Conservation (phyloP, 257 asterid genomes). For the Solanum lignicaule region DNA sequence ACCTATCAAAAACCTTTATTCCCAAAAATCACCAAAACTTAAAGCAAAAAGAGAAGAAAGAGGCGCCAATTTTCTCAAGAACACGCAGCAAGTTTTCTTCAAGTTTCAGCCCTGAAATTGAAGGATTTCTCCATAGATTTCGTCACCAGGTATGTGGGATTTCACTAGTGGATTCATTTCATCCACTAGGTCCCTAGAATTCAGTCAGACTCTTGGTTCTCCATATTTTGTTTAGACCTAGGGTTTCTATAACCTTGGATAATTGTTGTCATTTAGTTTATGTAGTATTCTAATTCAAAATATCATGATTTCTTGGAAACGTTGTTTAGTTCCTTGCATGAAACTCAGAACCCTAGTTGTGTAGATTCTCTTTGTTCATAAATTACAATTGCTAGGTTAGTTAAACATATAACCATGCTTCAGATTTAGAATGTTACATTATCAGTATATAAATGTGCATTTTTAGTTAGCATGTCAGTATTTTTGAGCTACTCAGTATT, state of each 20-base stretch:
- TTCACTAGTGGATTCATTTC: background rate
- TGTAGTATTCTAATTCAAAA: no score
- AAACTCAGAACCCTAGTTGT: background rate
- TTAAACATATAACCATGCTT: no score
- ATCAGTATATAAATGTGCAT: no score
- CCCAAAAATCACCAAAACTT: background rate
- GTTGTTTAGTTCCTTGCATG: background rate
- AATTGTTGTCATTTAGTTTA: no score
- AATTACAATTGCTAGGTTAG: no score
- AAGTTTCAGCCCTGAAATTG: background rate
- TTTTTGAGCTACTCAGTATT: no score
- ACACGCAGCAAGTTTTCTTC: background rate
- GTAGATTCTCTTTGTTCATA: no score
- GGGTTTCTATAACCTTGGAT: background rate
- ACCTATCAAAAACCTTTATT: background rate
- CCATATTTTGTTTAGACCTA: background rate
- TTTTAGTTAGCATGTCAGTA: no score
- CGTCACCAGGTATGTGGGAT: background rate
- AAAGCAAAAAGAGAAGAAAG: no score
- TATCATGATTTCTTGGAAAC: background rate
- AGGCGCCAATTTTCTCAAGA: background rate
- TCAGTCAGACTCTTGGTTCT: background rate
- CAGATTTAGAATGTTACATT: no score
- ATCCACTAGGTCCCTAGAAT: background rate
- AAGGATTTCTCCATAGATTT: background rate